A percentile compares a stretch with the other conserved stretches of the same genome.
These are phyloP conservation scores for Xanthoceras sorbifolium DNA, from an alignment of 345 rosid species.

Conservation along the genomic window DNA sequence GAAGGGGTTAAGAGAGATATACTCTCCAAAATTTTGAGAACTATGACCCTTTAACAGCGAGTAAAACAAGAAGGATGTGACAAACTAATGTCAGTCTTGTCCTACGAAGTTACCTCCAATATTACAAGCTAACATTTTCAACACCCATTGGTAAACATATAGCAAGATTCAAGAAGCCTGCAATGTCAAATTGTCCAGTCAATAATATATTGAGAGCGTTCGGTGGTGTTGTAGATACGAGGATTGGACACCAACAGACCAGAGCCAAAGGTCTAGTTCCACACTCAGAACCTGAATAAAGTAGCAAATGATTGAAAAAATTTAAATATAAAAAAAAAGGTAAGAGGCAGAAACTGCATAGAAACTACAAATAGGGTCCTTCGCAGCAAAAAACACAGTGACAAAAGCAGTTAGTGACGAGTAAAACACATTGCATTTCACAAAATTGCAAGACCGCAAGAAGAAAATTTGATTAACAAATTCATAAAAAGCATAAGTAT, in stretches of 20 bases:
- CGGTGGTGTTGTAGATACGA: slow-evolving; percentile 63
- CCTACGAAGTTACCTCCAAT: background rate
- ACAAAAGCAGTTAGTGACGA: background rate
- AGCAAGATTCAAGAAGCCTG: slow-evolving; percentile 7
- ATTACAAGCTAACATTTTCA: background rate
- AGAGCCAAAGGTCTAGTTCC: slow-evolving; percentile 89
- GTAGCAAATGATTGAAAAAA: background rate
- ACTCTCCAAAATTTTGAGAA: slow-evolving; percentile 1
- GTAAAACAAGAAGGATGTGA: background rate
- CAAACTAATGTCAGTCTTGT: background rate
- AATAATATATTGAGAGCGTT: slow-evolving; percentile 68
- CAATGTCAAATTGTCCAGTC: slow-evolving; percentile 22
- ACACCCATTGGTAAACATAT: background rate
- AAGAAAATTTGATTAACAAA: background rate
- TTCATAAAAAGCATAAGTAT: background rate
- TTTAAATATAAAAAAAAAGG: slow-evolving; percentile 1
- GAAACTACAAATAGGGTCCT: background rate
- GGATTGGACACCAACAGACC: slow-evolving; percentile 63
- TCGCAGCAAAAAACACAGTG: background rate
- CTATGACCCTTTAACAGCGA: background rate
- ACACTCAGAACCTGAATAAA: slow-evolving; percentile 62
- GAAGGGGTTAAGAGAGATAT: slow-evolving; percentile 2
- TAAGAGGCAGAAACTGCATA: background rate
- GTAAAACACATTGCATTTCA: background rate
- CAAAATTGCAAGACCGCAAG: background rate